A percentile compares a stretch with the other conserved stretches of the same genome.
Conservation (phyloP, 2,329 filamentous ascomycete genomes). For the Trichoderma harzianum region DNA sequence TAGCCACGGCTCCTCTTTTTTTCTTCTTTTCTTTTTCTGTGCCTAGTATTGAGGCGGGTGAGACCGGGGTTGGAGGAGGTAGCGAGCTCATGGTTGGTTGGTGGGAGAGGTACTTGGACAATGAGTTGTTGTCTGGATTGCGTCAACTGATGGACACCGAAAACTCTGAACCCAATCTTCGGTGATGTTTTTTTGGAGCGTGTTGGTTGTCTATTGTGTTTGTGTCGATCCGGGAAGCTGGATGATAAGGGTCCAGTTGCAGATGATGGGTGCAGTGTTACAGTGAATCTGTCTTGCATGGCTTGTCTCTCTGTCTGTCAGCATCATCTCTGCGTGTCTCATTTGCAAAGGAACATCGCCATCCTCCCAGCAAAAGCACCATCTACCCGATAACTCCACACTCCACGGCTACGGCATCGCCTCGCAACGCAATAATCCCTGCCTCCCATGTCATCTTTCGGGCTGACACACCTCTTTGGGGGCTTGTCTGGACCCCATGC, state of each 20-base stretch:
- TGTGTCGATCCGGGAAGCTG: background rate
- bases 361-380: background rate
- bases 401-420: conserved; percentile 10
- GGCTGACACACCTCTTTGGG: conserved; percentile 13
- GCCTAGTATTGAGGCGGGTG: background rate
- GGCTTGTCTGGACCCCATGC: background rate
- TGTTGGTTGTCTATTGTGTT: background rate
- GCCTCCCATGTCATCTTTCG: conserved; percentile 7
- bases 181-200: background rate
- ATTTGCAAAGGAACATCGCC: background rate
- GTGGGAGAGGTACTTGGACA: background rate
- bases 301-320: background rate
- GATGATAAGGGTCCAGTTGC: background rate
- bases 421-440: conserved; percentile 7
- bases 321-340: background rate
- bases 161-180: background rate
- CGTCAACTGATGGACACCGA: conserved; percentile 1
- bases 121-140: background rate
- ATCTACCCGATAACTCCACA: conserved; percentile 1
- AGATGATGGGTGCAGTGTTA: background rate
- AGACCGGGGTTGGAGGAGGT: background rate
- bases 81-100: background rate
- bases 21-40: background rate
- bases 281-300: background rate
- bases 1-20: background rate